Evolutionary conservation across 2,329 filamentous ascomycete species (phyloP).

Genomic region (Herpotrichia juniperi): DNA sequence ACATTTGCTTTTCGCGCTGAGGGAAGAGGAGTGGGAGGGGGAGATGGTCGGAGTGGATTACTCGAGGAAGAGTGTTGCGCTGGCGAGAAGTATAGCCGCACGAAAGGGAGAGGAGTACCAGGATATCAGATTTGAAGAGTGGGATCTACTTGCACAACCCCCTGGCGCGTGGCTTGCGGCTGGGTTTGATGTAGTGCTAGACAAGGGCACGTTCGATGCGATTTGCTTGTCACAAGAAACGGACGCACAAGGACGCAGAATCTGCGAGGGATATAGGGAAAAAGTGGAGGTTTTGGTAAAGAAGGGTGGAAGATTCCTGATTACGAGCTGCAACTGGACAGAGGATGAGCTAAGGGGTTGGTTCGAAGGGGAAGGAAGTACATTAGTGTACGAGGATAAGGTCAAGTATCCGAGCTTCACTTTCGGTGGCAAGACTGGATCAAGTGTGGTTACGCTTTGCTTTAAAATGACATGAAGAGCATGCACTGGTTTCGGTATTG

Average conservation of each 20-base stretch:
- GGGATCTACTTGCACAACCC: conserved; percentile 56
- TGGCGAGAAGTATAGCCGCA: conserved; percentile 69
- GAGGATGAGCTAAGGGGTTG: conserved; percentile 81
- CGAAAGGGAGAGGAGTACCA: conserved; percentile 32
- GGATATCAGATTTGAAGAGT: conserved; percentile 57
- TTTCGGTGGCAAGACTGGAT: conserved; percentile 87
- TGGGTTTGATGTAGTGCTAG: conserved; percentile 90
- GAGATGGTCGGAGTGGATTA: conserved; percentile 89
- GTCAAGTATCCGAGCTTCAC: conserved; percentile 86
- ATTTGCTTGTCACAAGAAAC: conserved; percentile 73
- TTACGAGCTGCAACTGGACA: conserved; percentile 99
- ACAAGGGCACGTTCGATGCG: conserved; percentile 98
- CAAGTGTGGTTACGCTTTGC: conserved; percentile 86
- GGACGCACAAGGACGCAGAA: conserved; percentile 59
- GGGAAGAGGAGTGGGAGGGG: conserved; percentile 71
- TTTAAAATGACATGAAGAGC: conserved; percentile 64
- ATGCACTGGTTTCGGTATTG: background rate
- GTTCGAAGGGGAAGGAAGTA: conserved; percentile 65
- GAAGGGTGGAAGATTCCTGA: conserved; percentile 73
- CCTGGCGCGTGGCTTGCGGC: conserved; percentile 62
- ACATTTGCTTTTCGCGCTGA: conserved; percentile 82
- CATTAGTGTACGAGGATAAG: conserved; percentile 67
- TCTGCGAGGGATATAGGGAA: conserved; percentile 76
- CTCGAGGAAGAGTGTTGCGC: conserved; percentile 72
- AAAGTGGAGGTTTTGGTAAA: conserved; percentile 73